Evolutionary conservation across 441 rosid species (phyloP).

Genomic region (Pelargonium cotyledonis): DNA sequence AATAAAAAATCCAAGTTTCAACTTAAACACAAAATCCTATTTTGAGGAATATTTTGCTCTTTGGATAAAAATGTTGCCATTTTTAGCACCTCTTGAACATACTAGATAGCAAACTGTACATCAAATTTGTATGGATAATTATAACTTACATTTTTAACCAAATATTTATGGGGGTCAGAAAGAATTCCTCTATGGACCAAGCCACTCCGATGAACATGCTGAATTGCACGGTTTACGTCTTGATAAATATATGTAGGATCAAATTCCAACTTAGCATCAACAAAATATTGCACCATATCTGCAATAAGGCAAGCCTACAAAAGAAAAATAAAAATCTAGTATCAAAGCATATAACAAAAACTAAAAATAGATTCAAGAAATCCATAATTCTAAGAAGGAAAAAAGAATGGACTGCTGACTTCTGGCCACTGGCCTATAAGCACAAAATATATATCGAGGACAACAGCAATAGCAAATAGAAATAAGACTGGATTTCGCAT

Average conservation of each 20-base stretch:
- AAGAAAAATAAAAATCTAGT: conserved; percentile 5
- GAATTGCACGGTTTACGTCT: conserved; percentile 89
- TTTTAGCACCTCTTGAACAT: not conserved
- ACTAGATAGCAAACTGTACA: not conserved
- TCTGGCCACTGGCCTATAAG: not conserved
- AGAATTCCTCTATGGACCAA: conserved; percentile 88
- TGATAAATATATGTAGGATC: conserved; percentile 86
- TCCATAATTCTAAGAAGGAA: not conserved
- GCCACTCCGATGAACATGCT: conserved; percentile 93
- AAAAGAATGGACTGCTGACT: not conserved
- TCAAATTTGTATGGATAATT: not conserved
- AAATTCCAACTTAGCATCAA: conserved; percentile 89
- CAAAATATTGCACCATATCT: conserved; percentile 85
- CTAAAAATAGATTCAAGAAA: not conserved
- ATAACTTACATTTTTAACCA: conserved; percentile 68
- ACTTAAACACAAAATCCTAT: not conserved
- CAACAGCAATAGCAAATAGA: not conserved
- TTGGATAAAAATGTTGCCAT: not conserved
- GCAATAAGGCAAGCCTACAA: conserved; percentile 91
- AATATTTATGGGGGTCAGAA: conserved; percentile 71
- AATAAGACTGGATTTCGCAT: not conserved
- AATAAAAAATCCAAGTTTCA: not conserved
- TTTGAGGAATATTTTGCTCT: not conserved
- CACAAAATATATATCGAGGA: not conserved
- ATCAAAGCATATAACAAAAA: not conserved